Conservation (phyloP, 78 protist species). For the Dictyostelium firmibasis region DNA sequence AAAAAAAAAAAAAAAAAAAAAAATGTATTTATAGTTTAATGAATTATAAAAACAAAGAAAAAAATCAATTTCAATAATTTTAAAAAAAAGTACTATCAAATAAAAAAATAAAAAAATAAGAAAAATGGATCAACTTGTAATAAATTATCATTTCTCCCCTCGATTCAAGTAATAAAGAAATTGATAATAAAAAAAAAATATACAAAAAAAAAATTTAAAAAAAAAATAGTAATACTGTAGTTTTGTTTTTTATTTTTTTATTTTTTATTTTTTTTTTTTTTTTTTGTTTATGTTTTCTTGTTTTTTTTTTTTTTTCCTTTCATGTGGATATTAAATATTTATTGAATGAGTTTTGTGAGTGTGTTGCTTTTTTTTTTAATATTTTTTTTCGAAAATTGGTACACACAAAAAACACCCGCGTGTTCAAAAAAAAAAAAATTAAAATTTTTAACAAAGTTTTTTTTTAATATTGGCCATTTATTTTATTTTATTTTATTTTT, state of each 20-base stretch:
- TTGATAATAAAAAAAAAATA: background rate
- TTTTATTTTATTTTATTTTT: too few relatives aligned
- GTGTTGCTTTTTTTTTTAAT: background rate
- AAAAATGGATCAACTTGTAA: background rate
- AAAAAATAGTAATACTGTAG: background rate
- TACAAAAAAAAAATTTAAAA: background rate
- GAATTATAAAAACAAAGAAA: background rate
- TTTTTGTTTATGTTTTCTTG: background rate
- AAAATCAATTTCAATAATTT: background rate
- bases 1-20: background rate
- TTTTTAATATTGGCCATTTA: background rate
- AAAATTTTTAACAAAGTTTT: too few relatives aligned
- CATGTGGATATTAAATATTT: too few relatives aligned
- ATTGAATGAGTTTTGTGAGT: too few relatives aligned
- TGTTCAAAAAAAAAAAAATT: background rate
- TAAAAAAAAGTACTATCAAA: background rate
- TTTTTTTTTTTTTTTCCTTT: background rate
- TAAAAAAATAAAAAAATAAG: background rate
- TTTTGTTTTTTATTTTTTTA: background rate
- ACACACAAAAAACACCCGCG: too few relatives aligned
- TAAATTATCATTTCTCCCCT: background rate
- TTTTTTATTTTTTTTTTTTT: background rate
- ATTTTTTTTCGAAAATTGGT: background rate
- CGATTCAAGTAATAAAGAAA: background rate
- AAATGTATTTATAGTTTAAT: background rate